Conservation (phyloP, 805 yeast species). For the Pachysolen tannophilus region DNA sequence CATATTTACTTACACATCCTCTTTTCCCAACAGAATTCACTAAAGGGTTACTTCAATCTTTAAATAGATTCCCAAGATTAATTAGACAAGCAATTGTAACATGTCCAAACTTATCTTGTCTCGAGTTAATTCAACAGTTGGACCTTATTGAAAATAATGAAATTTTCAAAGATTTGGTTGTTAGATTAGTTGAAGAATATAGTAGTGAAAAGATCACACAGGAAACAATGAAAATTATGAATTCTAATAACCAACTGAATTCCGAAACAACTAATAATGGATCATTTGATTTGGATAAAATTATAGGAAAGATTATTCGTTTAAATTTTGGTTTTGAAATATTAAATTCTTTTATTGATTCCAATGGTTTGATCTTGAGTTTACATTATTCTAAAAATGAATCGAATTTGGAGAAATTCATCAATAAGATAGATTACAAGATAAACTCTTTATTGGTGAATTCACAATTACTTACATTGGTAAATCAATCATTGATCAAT, state of each 20-base stretch:
- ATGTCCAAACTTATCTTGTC: conserved; percentile 59
- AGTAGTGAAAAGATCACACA: conserved; percentile 50
- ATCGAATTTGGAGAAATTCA: conserved; percentile 35
- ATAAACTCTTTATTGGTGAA: conserved; percentile 26
- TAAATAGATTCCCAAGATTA: conserved; percentile 50
- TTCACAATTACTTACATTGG: conserved; percentile 38
- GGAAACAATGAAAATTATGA: conserved; percentile 31
- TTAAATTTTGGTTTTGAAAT: conserved; percentile 50
- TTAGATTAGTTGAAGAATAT: conserved; percentile 59
- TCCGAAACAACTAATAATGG: conserved; percentile 13
- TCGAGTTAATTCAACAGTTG: conserved; percentile 57
- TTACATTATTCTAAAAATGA: conserved; percentile 47
- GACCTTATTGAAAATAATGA: conserved; percentile 49
- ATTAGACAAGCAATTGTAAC: conserved; percentile 78
- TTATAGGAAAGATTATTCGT: conserved; percentile 36
- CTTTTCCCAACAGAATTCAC: conserved; percentile 61
- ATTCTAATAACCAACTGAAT: conserved; percentile 13
- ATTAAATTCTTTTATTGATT: conserved; percentile 60
- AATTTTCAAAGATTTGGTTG: conserved; percentile 58
- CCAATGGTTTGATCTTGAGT: conserved; percentile 59
- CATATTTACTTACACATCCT: conserved; percentile 82
- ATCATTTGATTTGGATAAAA: conserved; percentile 29
- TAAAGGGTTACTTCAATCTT: conserved; percentile 41
- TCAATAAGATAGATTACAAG: conserved; percentile 33
- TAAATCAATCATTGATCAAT: conserved; percentile 32